Evolutionary conservation across 1,284 basidiomycete genomes (phyloP), one percentile per base, ranked within the genome.

Genomic region (Cryptococcus deneoformans): DNA sequence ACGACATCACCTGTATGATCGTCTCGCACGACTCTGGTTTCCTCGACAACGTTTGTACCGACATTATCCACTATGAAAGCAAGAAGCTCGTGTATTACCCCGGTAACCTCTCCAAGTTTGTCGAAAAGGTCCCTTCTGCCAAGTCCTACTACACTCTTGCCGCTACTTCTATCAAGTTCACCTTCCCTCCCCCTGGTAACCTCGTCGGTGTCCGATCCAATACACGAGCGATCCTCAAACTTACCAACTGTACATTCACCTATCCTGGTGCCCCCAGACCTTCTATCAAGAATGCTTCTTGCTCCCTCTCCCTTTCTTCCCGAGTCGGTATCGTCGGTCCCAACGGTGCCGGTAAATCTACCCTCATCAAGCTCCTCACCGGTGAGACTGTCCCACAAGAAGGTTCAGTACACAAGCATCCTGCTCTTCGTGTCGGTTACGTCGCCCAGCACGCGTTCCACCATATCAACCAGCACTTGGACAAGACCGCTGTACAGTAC

Each of bases 1-100:
- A 82, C 61, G 84, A 89, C 64, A 84, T 95, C 63, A 99, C 95
- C 54, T 94, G 91, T 77, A 82, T 99, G 67, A 93, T 97, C 70
- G 84, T 99, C 77, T 96, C 92, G 80, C 95, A 99, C 83, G 95
- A 99, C 81, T 96, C 93, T 67, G 88, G 92, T 50, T 99, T 99
- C 83, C 82, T 99, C 67, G 95, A 99, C 82, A 89, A 91, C 77
- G 86, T 98, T 59, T 97, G 94, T 65, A 94, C 95, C 64, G 95
- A 99, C 79, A 94, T 99, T 71, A 72, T 98, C 66, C 95, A 98
- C 81, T 99, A 98, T 81, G 93, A 98, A 80, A 80, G 82, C 67
- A 98, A 98, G 82, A 96, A 95, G 87, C 86, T 99, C 65, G 91
- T 87, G 53, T 97, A 95, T 81, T 98, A 98, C 80, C 87, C 86